phyloP scores from a whole-genome alignment of 2,329 filamentous ascomycete species.

The Cadophora sp. region DNA sequence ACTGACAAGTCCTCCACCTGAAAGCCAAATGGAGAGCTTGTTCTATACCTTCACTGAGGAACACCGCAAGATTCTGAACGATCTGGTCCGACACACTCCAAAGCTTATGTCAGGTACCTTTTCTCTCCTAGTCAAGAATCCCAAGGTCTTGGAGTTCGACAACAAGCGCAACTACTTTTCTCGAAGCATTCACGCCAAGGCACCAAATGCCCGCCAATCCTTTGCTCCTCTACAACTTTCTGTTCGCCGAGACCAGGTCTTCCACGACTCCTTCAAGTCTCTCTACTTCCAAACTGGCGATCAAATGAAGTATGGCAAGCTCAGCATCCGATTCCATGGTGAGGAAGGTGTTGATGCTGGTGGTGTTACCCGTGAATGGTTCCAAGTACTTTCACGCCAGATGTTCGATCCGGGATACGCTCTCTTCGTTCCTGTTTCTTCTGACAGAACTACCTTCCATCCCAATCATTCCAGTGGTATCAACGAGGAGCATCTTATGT shows the following conservation, averaged over 20 bases:
- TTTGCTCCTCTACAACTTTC: slow-evolving; percentile 80
- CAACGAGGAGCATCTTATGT: slow-evolving; percentile 94
- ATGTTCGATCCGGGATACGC: slow-evolving; percentile 99
- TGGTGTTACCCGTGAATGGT: slow-evolving; percentile 98
- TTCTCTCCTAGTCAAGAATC: slow-evolving; percentile 94
- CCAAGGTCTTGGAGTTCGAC: slow-evolving; percentile 98
- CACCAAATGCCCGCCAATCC: slow-evolving; percentile 72
- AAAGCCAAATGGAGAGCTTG: slow-evolving; percentile 82
- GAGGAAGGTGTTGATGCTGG: slow-evolving; percentile 98
- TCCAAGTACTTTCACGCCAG: slow-evolving; percentile 93
- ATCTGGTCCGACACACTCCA: slow-evolving; percentile 94
- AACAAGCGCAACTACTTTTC: slow-evolving; percentile 99
- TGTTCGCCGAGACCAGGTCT: slow-evolving; percentile 92
- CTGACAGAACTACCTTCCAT: slow-evolving; percentile 97
- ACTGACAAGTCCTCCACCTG: slow-evolving; percentile 77
- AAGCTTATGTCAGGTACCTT: slow-evolving; percentile 99
- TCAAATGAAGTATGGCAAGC: slow-evolving; percentile 98
- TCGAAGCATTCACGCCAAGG: slow-evolving; percentile 83
- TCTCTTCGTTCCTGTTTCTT: slow-evolving; percentile 94
- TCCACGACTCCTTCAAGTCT: slow-evolving; percentile 98
- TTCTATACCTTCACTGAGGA: slow-evolving; percentile 99
- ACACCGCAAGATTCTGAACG: slow-evolving; percentile 96
- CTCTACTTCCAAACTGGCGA: slow-evolving; percentile 96
- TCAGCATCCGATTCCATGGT: slow-evolving; percentile 96
- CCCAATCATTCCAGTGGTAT: slow-evolving; percentile 93